These are phyloP conservation scores for Parmales sp. DNA, from an alignment of 108 stramenopile genomes.

Conservation along the genomic window DNA sequence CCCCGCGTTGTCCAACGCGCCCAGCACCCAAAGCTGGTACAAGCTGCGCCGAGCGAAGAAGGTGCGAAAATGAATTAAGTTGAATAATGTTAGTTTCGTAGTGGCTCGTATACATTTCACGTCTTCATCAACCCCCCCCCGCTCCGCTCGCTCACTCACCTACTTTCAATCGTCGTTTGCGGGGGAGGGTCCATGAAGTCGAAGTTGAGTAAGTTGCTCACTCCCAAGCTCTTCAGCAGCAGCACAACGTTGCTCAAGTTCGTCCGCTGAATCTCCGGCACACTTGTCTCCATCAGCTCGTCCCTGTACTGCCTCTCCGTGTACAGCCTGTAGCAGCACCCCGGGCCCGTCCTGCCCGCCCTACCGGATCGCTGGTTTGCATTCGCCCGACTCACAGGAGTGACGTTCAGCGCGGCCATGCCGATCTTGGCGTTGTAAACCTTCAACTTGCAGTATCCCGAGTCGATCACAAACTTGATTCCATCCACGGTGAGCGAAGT, in stretches of 20 bases:
- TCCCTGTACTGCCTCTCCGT: conserved; percentile 89
- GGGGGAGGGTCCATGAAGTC: conserved; percentile 99
- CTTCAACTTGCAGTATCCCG: conserved; percentile 95
- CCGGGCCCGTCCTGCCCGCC: conserved; percentile 92
- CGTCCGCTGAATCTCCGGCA: conserved; percentile 98
- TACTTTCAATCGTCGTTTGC: conserved; percentile 88
- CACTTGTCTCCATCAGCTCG: conserved; percentile 84
- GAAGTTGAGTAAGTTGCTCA: conserved; percentile 72
- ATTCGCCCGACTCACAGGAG: conserved; percentile 91
- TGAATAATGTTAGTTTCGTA: no score
- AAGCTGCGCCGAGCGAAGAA: no score
- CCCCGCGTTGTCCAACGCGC: conserved; percentile 91
- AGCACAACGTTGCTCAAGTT: conserved; percentile 97
- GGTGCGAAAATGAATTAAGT: no score
- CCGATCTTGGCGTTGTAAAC: conserved; percentile 99
- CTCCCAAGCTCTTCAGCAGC: conserved; percentile 90
- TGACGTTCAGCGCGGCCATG: conserved; percentile 95
- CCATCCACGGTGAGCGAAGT: conserved; percentile 98
- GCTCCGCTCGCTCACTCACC: no score
- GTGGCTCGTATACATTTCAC: no score
- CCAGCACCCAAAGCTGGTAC: conserved; percentile 96
- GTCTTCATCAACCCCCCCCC: no score
- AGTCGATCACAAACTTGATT: conserved; percentile 83
- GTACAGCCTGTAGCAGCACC: conserved; percentile 92
- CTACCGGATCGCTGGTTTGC: conserved; percentile 94